Evolutionary conservation across 2,329 filamentous ascomycete species (phyloP).

Genomic region (Ophiostoma fasciatum): DNA sequence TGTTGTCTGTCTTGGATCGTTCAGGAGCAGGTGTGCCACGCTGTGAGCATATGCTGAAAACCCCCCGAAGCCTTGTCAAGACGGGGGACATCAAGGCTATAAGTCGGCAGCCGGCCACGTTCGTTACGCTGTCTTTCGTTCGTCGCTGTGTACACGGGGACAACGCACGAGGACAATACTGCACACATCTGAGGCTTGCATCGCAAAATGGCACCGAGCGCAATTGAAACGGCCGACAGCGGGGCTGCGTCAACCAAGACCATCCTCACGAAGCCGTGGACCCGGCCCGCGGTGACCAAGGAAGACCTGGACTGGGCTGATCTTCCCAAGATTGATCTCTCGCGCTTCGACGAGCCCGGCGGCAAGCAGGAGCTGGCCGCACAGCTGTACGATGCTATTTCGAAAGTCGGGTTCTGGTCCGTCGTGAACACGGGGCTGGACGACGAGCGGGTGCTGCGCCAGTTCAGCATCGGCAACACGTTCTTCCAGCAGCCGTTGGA

Average conservation of each 20-base stretch:
- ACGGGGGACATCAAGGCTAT: too few relatives aligned
- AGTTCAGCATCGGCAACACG: conserved; percentile 35
- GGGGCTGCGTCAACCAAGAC: conserved; percentile 3
- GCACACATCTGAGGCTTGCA: too few relatives aligned
- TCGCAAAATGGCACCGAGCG: conserved; percentile 18
- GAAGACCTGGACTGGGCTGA: conserved; percentile 26
- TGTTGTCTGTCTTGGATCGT: too few relatives aligned
- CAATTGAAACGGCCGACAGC: conserved; percentile 10
- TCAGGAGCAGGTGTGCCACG: too few relatives aligned
- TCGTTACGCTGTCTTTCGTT: too few relatives aligned
- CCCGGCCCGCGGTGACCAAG: conserved; percentile 15
- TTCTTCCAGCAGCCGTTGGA: conserved; percentile 33
- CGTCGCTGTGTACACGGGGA: too few relatives aligned
- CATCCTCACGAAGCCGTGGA: conserved; percentile 18
- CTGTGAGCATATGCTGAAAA: too few relatives aligned
- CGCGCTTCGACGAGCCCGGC: conserved; percentile 32
- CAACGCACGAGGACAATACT: too few relatives aligned
- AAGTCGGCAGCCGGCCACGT: too few relatives aligned
- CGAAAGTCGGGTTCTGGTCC: conserved; percentile 26
- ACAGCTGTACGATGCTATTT: conserved; percentile 34
- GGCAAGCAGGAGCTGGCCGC: conserved; percentile 34
- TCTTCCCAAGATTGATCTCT: conserved; percentile 28
- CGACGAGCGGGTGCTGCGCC: conserved; percentile 22
- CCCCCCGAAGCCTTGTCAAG: too few relatives aligned
- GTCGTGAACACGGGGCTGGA: conserved; percentile 21